These are phyloP conservation scores for Sugiyamaella japonica DNA, from an alignment of 1,139 yeast genomes.

Conservation along the genomic window DNA sequence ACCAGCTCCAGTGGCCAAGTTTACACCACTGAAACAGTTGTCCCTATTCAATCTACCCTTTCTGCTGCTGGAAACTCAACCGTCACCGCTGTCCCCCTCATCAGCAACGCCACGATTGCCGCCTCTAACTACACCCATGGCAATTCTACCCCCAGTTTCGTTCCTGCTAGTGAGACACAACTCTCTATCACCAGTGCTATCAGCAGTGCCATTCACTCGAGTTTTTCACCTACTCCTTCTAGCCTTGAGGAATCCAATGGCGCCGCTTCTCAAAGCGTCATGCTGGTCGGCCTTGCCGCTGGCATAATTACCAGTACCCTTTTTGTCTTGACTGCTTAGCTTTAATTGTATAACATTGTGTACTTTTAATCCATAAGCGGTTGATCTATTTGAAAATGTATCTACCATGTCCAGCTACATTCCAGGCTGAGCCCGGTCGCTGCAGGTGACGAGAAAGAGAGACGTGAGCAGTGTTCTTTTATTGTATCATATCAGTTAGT, in stretches of 20 bases:
- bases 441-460: neutral
- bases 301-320: slow-evolving; percentile 9
- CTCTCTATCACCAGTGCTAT: slow-evolving; percentile 8
- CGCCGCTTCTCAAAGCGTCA: slow-evolving; percentile 21
- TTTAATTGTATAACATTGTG: neutral
- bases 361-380: neutral
- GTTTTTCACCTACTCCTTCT: slow-evolving; percentile 13
- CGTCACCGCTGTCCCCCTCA: neutral
- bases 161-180: neutral
- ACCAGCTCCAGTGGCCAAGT: slow-evolving; percentile 8
- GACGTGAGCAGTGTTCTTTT: too few species aligned
- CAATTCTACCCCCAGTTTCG: slow-evolving; percentile 7
- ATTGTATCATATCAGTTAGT: slow-evolving; percentile 7
- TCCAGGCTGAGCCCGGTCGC: neutral
- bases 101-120: slow-evolving; percentile 10
- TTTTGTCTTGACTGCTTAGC: slow-evolving; percentile 6
- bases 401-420: neutral
- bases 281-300: slow-evolving; percentile 8
- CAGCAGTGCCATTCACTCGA: slow-evolving; percentile 4
- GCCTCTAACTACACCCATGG: slow-evolving; percentile 4
- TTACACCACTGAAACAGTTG: slow-evolving; percentile 14
- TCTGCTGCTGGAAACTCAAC: slow-evolving; percentile 4
- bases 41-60: slow-evolving; percentile 13
- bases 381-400: neutral
- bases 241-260: slow-evolving; percentile 15